Conservation (phyloP, 805 yeast genomes). For the Candida pini region DNA sequence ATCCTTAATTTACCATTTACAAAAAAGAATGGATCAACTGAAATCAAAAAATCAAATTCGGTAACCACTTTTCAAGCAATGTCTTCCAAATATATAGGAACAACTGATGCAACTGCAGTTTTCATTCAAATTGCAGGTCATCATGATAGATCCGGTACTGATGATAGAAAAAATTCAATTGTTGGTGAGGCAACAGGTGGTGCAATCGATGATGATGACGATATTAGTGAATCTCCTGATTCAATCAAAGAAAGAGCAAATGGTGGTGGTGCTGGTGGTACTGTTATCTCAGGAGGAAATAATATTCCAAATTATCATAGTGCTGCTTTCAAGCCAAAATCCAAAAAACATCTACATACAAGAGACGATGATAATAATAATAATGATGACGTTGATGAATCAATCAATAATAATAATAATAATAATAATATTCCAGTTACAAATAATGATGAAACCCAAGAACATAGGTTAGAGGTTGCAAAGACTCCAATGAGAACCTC, state of each 20-base stretch:
- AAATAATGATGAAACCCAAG: neutral
- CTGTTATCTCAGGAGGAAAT: no score
- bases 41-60: slow-evolving; percentile 17
- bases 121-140: slow-evolving; percentile 13
- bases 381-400: neutral
- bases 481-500: neutral
- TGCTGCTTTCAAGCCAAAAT: slow-evolving; percentile 10
- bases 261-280: slow-evolving; percentile 1
- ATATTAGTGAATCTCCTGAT: slow-evolving; percentile 4
- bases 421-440: neutral
- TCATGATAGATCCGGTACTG: neutral
- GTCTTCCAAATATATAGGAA: slow-evolving; percentile 15
- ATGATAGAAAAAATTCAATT: slow-evolving; percentile 4
- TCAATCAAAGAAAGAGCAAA: slow-evolving; percentile 1
- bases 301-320: slow-evolving; percentile 14
- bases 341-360: slow-evolving; percentile 1
- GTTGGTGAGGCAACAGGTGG: slow-evolving; percentile 15
- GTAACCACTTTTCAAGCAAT: slow-evolving; percentile 18
- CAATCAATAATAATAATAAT: neutral
- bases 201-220: slow-evolving; percentile 8
- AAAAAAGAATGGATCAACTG: slow-evolving; percentile 11
- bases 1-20: slow-evolving; percentile 15
- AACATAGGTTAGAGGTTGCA: neutral
- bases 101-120: slow-evolving; percentile 16
- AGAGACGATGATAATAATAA: neutral